Conservation (phyloP, 805 yeast genomes). For the Kuraishia capsulata region DNA sequence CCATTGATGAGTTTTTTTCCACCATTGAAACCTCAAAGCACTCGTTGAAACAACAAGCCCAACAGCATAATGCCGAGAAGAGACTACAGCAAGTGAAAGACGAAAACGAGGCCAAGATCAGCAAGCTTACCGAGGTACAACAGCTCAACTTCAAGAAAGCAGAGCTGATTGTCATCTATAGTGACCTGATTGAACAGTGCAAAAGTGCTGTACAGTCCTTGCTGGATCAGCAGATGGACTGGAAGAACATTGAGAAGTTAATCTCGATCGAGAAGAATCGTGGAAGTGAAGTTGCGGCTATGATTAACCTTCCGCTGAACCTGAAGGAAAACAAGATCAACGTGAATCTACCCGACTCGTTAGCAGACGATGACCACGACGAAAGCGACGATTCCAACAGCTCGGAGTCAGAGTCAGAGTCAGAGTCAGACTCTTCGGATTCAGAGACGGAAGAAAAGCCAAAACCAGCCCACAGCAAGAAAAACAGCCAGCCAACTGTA, state of each 20-base stretch:
- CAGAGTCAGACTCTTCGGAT: conserved; percentile 21
- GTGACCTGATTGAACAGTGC: conserved; percentile 66
- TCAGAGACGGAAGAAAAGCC: conserved; percentile 1
- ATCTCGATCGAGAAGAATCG: conserved; percentile 61
- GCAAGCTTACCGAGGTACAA: conserved; percentile 55
- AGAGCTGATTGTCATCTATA: conserved; percentile 57
- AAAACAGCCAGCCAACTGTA: conserved; percentile 18
- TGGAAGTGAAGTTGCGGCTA: conserved; percentile 53
- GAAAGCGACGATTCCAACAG: conserved; percentile 23
- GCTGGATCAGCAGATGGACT: conserved; percentile 82
- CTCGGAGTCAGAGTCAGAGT: conserved; percentile 23
- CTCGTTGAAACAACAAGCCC: conserved; percentile 65
- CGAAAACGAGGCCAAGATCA: conserved; percentile 65
- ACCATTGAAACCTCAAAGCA: conserved; percentile 76
- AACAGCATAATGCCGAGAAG: conserved; percentile 65
- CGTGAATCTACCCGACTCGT: conserved; percentile 44
- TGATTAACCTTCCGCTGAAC: conserved; percentile 60
- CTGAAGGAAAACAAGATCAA: conserved; percentile 60
- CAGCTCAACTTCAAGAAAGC: conserved; percentile 60
- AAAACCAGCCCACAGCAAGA: conserved; percentile 5
- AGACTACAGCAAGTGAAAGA: conserved; percentile 65
- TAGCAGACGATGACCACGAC: conserved; percentile 27
- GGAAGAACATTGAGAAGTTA: conserved; percentile 79
- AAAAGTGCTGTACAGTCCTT: conserved; percentile 56
- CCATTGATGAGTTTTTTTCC: conserved; percentile 79